These are phyloP conservation scores for Paramecium primaurelia DNA, from an alignment of 73 alveolate species.

Conservation along the genomic window DNA sequence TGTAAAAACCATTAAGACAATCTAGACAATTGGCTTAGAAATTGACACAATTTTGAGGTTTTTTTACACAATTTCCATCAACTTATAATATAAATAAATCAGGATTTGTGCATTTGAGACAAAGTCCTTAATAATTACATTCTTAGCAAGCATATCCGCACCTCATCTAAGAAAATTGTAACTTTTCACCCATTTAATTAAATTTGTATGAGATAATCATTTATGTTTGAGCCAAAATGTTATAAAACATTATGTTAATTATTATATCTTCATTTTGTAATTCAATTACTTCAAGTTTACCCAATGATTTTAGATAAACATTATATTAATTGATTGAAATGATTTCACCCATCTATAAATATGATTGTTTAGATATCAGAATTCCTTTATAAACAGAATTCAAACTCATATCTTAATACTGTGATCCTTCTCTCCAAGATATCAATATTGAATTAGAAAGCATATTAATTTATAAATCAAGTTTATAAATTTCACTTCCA, in stretches of 20 bases:
- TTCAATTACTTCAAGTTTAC: background rate
- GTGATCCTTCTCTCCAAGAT: background rate
- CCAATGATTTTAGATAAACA: background rate
- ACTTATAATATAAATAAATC: background rate
- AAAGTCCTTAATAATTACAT: background rate
- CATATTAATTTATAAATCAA: background rate
- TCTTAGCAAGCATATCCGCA: background rate
- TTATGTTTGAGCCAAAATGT: background rate
- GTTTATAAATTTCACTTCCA: background rate
- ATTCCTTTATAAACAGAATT: background rate
- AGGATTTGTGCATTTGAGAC: background rate
- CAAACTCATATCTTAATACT: background rate
- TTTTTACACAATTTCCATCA: background rate
- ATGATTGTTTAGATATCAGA: background rate
- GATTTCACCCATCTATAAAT: background rate
- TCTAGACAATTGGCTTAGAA: background rate
- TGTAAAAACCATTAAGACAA: background rate
- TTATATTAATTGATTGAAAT: background rate
- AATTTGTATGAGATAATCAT: background rate
- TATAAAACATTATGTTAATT: background rate
- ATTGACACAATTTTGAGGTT: background rate
- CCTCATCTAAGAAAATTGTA: background rate
- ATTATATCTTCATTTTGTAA: background rate
- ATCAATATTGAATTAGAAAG: background rate
- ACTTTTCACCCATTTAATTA: background rate